Base-by-base conservation (phyloP, 768 basidiomycete genomes). In the Mycena galopus region DNA sequence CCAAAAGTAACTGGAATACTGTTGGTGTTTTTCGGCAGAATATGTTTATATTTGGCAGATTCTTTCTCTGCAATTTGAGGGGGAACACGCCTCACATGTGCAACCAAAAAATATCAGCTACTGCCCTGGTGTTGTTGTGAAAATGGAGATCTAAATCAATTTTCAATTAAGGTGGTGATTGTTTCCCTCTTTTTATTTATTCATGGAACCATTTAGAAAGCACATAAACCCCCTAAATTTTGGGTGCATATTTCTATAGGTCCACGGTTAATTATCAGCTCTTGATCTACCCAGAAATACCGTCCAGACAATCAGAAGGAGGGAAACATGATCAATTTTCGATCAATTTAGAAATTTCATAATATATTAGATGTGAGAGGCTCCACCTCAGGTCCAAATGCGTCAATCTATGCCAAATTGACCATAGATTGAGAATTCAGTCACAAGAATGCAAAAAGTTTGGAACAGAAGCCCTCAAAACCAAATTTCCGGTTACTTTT, bases 191-290 rank as follows among this genome's bases (percentile, higher is more conserved):
- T 51, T 51, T 51, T 23, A 51, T 51, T n/a, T 51, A 51, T 51
- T 51, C 50, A 51, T 51, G 50, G 50, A 51, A 19, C 50, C 50
- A 25, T 51, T 51, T 25, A 25, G 50, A 27, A 51, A 51, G 50
- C 8, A 9, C 25, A 27, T 23, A 51, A 23, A 51, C 50, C 50
- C 50, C 50, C n/a, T 51, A 51, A 27, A 51, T 27, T 51, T 51
- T 51, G n/a, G n/a, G 50, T 51, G 50, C 50, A 51, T 51, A 51
- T 51, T 51, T 51, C 50, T 51, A 51, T 51, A 25, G 50, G n/a
- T 51, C n/a, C n/a, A 51, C 19, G 14, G 16, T 27, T 23, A 51
- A 51, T 51, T 51, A 51, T 51, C 50, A 7, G 21, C 9, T 51
- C n/a, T 51, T 51, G 25, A 51, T 23, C 7, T 51, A 51, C 25